These are phyloP conservation scores for Diversispora epigaea DNA, from an alignment of 192 early-diverging fungal genomes.

Conservation along the genomic window DNA sequence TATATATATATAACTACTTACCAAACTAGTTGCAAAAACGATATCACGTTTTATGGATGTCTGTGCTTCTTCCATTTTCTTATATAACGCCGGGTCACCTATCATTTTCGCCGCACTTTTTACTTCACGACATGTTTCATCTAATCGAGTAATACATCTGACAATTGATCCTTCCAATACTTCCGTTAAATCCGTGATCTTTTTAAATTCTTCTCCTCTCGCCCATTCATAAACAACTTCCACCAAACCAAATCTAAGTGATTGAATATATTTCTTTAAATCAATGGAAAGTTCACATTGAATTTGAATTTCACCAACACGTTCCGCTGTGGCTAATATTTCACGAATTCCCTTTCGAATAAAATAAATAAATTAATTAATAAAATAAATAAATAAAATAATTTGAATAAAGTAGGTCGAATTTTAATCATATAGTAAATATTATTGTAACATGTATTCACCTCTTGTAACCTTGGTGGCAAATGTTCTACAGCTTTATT, in stretches of 20 bases:
- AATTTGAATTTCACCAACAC: constrained; percentile 75
- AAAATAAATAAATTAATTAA: neutral
- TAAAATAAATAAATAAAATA: neutral
- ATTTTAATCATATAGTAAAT: neutral
- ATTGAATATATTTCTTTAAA: constrained; percentile 5
- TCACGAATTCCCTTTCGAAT: constrained; percentile 24
- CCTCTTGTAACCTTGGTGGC: constrained; percentile 52
- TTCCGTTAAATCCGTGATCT: constrained; percentile 91
- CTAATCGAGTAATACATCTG: constrained; percentile 87
- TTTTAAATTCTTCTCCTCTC: constrained; percentile 83
- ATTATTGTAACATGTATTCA: neutral
- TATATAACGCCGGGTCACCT: constrained; percentile 83
- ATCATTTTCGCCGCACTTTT: constrained; percentile 80
- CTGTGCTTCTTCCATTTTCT: constrained; percentile 89
- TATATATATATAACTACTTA: constrained; percentile 27
- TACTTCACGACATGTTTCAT: constrained; percentile 91
- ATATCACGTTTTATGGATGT: constrained; percentile 90
- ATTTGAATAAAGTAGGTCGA: too few species aligned
- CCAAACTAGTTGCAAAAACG: constrained; percentile 91
- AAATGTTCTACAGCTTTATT: constrained; percentile 52
- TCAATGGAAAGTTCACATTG: constrained; percentile 62
- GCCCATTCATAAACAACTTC: constrained; percentile 99
- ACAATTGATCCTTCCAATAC: constrained; percentile 95
- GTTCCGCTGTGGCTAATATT: constrained; percentile 65
- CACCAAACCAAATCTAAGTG: constrained; percentile 81